phyloP scores from a whole-genome alignment of 176 grass and related monocot species.

The Lolium rigidum region DNA sequence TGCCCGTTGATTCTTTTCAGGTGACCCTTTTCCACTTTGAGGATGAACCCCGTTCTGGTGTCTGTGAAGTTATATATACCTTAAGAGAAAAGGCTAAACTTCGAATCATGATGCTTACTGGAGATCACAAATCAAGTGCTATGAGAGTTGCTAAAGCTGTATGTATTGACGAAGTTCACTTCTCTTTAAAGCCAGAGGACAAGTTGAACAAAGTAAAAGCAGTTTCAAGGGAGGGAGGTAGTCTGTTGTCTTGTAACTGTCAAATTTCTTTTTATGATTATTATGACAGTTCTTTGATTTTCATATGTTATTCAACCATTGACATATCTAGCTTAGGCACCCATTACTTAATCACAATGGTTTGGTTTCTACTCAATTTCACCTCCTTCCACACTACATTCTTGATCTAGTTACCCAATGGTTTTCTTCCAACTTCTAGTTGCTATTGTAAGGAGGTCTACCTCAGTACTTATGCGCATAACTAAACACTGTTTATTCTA shows the following conservation, averaged over 20 bases:
- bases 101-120: conserved; percentile 95
- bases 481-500: background rate
- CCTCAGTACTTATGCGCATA: conserved; percentile 5
- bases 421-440: conserved; percentile 1
- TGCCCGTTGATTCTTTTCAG: conserved; percentile 40
- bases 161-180: conserved; percentile 83
- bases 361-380: conserved; percentile 20
- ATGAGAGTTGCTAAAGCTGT: conserved; percentile 88
- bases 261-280: conserved; percentile 21
- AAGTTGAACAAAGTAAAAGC: conserved; percentile 95
- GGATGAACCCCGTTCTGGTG: conserved; percentile 80
- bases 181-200: conserved; percentile 89
- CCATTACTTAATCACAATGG: background rate
- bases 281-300: background rate
- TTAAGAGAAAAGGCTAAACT: conserved; percentile 85
- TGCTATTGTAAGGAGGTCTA: background rate
- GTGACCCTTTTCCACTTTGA: conserved; percentile 98
- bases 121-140: conserved; percentile 96
- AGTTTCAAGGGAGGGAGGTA: conserved; percentile 87
- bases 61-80: conserved; percentile 87
- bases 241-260: conserved; percentile 6
- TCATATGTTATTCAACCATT: conserved; percentile 8
- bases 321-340: background rate
- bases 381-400: background rate
- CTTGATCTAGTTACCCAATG: conserved; percentile 10